Base-by-base conservation (phyloP, 345 rosid species). In the Jatropha curcas region DNA sequence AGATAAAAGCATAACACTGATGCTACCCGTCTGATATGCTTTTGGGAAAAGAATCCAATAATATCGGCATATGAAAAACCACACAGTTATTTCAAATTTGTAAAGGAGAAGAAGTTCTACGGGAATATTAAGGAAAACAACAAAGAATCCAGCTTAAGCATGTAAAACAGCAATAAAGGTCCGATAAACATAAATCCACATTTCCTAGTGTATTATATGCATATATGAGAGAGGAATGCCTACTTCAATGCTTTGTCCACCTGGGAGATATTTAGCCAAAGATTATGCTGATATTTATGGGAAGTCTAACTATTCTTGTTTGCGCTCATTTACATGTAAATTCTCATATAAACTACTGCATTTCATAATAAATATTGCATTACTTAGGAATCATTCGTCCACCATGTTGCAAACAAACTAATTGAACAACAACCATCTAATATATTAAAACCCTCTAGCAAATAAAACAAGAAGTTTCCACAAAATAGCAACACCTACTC, bases 401-500 rank as follows among this genome's bases (percentile, higher is more conserved):
- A 50, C 16, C 24, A 67, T 12, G 28, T 7, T 0, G 10, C 10
- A 1, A 5, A 22, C 9, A 22, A 37, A 48, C 4, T 17, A 19
- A 31, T 30, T 11, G 4, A 48, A 37, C 6, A 22, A 51, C 27
- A 51, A 19, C 25, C 13, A n/a, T 12, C 19, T 28, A 39, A 13
- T 57, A 4, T 1, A 68, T 10, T 52, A n/a, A 51, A n/a, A 50
- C 12, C 30, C 17, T n/a, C 31, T 24, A 11, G 45, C 37, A 33
- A 11, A 68, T 16, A 52, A 10, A 17, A 48, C 39, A 56, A 37
- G 28, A 56, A 53, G 4, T 25, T 33, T 60, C 20, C 58, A 24
- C 25, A 62, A 55, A 14, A 30, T n/a, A 55, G 46, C 7, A 69
- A 68, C 0, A n/a, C 89, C 74, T 71, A 91, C 97, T 91, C 97